Base-by-base conservation (phyloP, 2,329 filamentous ascomycete species). In the Volutella citrinella region DNA sequence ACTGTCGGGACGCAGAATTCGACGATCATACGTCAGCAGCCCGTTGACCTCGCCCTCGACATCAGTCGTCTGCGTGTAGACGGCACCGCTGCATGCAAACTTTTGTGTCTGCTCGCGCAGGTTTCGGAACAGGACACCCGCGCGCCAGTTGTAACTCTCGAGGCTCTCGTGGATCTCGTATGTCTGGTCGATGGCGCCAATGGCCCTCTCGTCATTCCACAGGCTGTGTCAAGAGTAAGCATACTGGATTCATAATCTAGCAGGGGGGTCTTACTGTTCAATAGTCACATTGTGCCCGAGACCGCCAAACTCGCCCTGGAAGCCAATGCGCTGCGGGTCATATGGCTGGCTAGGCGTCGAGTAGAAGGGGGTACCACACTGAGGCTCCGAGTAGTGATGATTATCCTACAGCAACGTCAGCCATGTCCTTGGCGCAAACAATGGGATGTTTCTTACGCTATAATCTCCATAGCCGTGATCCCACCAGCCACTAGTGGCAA, bases 1-100 rank as follows among this genome's bases (percentile, higher is more conserved):
- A 23, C 65, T 59, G 38, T 85, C 63, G 5, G 75, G 71, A 1
- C 82, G 65, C 20, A 81, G 54, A 0, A 82, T 38, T 1, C 80
- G 66, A 2, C 82, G 73, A 54, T 87, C 82, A 47, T 84, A 84
- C 0, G 81, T 84, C 46, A 84, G 56, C 36, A 87, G 62, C 0
- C 83, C 83, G 46, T 87, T 87, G 8, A 87, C 78, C 54, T 87
- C 83, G 5, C 82, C 82, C 54, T 87, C 82, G 0, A 87, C 82
- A 47, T 87, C 83, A 0, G 79, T 84, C 0, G 82, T 87, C 63
- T 87, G 82, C 1, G 83, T 87, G 72, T 80, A 87, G 0, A 87
- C 73, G 10, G 74, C 83, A 0, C 76, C 82, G 20, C 75, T 82
- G 59, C 83, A 87, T 0, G 76, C 68, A 36, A 69, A 85, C 10